phyloP scores from a whole-genome alignment of 441 rosid species.

The Raphanus hybrid region DNA sequence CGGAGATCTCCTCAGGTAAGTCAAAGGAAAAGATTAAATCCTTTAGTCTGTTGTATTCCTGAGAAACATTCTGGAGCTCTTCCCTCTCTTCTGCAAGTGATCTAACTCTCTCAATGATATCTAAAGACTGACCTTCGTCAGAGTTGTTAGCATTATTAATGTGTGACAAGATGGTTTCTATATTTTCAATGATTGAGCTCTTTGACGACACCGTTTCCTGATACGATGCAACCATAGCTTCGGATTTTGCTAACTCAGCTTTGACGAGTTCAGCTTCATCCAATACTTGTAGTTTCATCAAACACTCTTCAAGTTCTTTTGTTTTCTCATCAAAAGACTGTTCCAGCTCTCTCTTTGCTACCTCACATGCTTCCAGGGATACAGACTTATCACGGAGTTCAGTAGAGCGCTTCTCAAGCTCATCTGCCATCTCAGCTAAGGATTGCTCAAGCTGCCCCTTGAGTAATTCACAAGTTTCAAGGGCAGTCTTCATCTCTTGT shows the following conservation, averaged over 20 bases:
- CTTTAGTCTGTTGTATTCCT: conserved; percentile 64
- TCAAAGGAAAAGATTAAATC: conserved; percentile 58
- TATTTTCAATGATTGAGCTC: conserved; percentile 56
- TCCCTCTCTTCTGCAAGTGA: conserved; percentile 76
- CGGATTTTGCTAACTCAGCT: conserved; percentile 63
- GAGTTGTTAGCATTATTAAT: conserved; percentile 52
- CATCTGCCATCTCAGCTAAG: conserved; percentile 63
- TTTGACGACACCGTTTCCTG: conserved; percentile 64
- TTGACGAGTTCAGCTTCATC: conserved; percentile 62
- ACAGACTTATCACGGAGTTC: conserved; percentile 62
- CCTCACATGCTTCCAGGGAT: conserved; percentile 58
- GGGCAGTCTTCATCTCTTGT: conserved; percentile 62
- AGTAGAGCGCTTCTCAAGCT: conserved; percentile 66
- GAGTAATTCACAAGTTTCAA: conserved; percentile 60
- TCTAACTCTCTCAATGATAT: conserved; percentile 59
- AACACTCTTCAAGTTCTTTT: conserved; percentile 68
- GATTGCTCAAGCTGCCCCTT: conserved; percentile 58
- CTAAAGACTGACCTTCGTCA: conserved; percentile 62
- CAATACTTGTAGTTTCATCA: conserved; percentile 55
- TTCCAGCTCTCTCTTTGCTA: conserved; percentile 50
- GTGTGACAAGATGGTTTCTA: conserved; percentile 60
- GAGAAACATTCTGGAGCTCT: conserved; percentile 50
- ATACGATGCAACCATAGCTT: conserved; percentile 58
- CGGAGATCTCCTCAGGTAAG: conserved; percentile 61
- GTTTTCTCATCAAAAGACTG: conserved; percentile 72